Base-by-base conservation (phyloP, 2,329 filamentous ascomycete genomes). In the Alternaria longipes region DNA sequence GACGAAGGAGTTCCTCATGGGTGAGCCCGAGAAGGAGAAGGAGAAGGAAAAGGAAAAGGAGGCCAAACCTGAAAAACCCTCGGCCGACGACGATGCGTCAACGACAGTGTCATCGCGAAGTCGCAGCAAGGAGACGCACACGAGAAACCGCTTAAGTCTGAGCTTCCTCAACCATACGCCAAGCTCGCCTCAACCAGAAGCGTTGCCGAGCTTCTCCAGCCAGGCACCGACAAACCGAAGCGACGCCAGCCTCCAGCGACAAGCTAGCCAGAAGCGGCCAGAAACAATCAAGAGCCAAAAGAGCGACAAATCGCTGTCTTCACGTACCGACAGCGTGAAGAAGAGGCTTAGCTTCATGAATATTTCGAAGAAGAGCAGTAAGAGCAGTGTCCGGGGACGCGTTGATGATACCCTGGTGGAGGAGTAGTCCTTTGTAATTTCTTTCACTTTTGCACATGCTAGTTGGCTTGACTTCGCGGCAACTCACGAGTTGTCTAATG, bases 261-360 rank as follows among this genome's bases (percentile, higher is more conserved):
- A 66, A 32, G 28, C 52, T 3, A 70, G 64, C 49, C 59, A 60
- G 2, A 67, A 62, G 12, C 62, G 73, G 12, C 74, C 74, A 1
- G 68, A 72, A 18, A 78, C 74, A 1, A 65, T 72, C 52, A 77
- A 74, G 61, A 82, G 79, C 38, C 72, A 76, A 41, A 77, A 84
- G 44, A 81, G 78, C 51, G 73, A 77, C 28, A 78, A 80, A 4
- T 73, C 81, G 38, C 75, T 79, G 57, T 84, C 84, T 26, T 59
- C 65, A 54, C 86, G 86, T 14, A 76, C 68, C 32, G 71, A 70
- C 54, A 87, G 89, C 59, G 86, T 96, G 67, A 88, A 90, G 80
- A 94, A 93, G 81, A 82, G 93, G 72, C 83, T 96, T 67, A 95
- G 91, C 76, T 83, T 93, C 71, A 83, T 96, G 72, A 91, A 90